phyloP scores from a whole-genome alignment of 768 basidiomycete species.

The Pleurotus tuber-regium region DNA sequence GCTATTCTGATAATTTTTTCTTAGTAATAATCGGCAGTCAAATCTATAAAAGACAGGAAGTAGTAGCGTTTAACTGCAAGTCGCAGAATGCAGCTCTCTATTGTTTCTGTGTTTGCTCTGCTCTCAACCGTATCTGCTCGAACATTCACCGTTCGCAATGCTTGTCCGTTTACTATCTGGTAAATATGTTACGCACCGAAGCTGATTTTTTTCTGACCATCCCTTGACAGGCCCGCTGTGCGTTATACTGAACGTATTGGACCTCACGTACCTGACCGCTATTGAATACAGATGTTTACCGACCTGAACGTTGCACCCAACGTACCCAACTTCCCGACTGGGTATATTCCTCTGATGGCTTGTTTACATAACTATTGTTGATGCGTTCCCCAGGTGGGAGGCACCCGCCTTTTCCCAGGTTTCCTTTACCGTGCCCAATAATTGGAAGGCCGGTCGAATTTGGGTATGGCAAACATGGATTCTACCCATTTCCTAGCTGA shows the following conservation, averaged over 20 bases:
- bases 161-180: conserved; percentile 51
- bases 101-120: conserved; percentile 19
- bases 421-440: conserved; percentile 40
- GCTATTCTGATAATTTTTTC: neutral
- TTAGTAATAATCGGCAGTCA: too few species aligned
- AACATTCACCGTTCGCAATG: conserved; percentile 41
- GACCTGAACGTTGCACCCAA: conserved; percentile 49
- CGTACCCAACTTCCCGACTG: conserved; percentile 40
- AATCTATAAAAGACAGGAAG: conserved; percentile 1
- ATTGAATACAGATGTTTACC: conserved; percentile 52
- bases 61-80: neutral
- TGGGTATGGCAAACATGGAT: conserved; percentile 40
- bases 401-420: conserved; percentile 23
- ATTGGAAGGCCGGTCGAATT: conserved; percentile 51
- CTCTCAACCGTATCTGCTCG: conserved; percentile 30
- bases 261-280: neutral
- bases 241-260: neutral
- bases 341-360: conserved; percentile 28
- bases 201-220: too few species aligned
- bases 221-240: conserved; percentile 34
- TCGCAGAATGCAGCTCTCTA: conserved; percentile 6
- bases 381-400: conserved; percentile 19
- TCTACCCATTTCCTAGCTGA: neutral
- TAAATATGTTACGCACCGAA: conserved; percentile 17
- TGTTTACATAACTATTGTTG: neutral